These are phyloP conservation scores for Amoebophrya sp. DNA, from an alignment of 169 alveolate genomes.

Conservation along the genomic window DNA sequence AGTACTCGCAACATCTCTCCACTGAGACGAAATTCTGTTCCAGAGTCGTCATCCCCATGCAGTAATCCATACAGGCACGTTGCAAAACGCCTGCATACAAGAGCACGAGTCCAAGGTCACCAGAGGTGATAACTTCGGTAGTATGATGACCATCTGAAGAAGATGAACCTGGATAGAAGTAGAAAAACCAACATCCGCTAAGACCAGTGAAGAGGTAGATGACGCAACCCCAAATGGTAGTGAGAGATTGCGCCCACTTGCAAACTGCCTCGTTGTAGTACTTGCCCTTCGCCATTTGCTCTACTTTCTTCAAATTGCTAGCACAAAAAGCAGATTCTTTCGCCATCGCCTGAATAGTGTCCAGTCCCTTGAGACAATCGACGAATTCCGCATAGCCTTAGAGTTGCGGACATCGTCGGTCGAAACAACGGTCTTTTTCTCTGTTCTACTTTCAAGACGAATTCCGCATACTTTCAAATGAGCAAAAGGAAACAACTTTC, in stretches of 20 bases:
- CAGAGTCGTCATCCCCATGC: slow-evolving; percentile 43
- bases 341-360: background rate
- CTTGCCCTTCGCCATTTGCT: slow-evolving; percentile 38
- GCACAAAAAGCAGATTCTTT: slow-evolving; percentile 28
- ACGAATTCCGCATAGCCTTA: background rate
- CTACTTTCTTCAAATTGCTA: slow-evolving; percentile 34
- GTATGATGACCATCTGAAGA: too few relatives aligned
- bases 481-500: background rate
- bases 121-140: too few relatives aligned
- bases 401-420: background rate
- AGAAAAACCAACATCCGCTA: background rate
- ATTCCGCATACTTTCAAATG: background rate
- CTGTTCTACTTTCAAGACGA: background rate
- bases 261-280: slow-evolving; percentile 38
- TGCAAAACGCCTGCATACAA: slow-evolving; percentile 41
- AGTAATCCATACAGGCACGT: slow-evolving; percentile 45
- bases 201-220: slow-evolving; percentile 16
- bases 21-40: slow-evolving; percentile 44
- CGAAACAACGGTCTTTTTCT: background rate
- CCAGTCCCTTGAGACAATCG: background rate
- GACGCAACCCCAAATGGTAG: slow-evolving; percentile 44
- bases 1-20: slow-evolving; percentile 40
- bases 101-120: too few relatives aligned
- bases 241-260: slow-evolving; percentile 45
- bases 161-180: background rate